A percentile compares a stretch with the other conserved stretches of the same genome.
Conservation (phyloP, 2,329 filamentous ascomycete species). For the Aulographum hederae region DNA sequence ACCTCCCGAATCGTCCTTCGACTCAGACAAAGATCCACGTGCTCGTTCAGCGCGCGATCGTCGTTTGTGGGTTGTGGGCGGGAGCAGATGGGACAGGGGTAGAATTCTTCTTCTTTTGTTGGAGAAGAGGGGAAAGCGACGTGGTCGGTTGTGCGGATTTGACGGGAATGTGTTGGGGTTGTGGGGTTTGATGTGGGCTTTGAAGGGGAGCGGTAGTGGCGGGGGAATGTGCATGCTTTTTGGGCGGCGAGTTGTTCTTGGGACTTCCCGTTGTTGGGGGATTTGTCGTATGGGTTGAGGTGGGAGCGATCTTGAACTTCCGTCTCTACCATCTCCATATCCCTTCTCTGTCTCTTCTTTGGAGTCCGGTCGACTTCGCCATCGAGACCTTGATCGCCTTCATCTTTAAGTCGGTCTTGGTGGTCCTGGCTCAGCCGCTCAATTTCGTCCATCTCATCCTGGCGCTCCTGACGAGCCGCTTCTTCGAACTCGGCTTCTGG, state of each 20-base stretch:
- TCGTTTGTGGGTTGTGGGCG: conserved; percentile 60
- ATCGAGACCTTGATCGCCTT: conserved; percentile 8
- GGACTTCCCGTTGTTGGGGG: not conserved
- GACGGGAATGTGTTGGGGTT: conserved; percentile 10
- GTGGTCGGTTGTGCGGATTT: conserved; percentile 7
- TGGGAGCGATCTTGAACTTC: too few species aligned
- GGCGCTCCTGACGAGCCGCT: conserved; percentile 38
- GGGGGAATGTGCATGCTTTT: not conserved
- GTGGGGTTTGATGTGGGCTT: conserved; percentile 9
- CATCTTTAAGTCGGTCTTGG: conserved; percentile 10
- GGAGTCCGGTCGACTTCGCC: too few species aligned
- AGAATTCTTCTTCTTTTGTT: conserved; percentile 28
- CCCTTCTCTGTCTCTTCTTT: conserved; percentile 3
- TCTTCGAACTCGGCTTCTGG: conserved; percentile 49
- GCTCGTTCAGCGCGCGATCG: conserved; percentile 64
- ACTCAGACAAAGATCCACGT: conserved; percentile 85
- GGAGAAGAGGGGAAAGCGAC: not conserved
- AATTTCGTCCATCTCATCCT: conserved; percentile 42
- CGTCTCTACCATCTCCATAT: too few species aligned
- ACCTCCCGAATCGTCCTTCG: conserved; percentile 70
- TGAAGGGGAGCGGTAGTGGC: not conserved
- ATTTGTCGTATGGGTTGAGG: too few species aligned
- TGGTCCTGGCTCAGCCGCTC: conserved; percentile 44
- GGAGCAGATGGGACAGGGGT: conserved; percentile 81
- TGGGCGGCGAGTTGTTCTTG: conserved; percentile 7